Evolutionary conservation across 2,329 filamentous ascomycete species (phyloP).

Genomic region (Monascus ruber): DNA sequence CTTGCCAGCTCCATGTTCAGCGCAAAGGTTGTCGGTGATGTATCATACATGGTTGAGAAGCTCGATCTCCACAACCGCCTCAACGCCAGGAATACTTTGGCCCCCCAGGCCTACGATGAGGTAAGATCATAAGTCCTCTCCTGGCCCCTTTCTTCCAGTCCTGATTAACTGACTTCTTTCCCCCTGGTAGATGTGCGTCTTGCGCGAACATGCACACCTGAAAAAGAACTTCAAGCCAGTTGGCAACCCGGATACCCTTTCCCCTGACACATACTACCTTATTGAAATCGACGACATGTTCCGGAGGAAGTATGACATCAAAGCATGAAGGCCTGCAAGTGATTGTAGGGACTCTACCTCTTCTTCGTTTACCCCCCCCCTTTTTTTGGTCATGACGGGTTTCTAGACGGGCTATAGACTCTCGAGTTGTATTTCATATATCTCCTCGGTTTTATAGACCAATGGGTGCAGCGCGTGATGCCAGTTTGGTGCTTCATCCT

Average conservation of each 20-base stretch:
- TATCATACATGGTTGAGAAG: conserved; percentile 54
- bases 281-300: conserved; percentile 76
- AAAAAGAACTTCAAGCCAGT: conserved; percentile 66
- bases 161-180: conserved; percentile 17
- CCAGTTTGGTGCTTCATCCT: too few species aligned
- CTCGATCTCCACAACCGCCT: conserved; percentile 61
- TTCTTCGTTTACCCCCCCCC: conserved; percentile 10
- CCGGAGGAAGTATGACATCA: conserved; percentile 65
- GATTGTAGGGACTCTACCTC: background rate
- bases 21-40: conserved; percentile 53
- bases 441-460: too few species aligned
- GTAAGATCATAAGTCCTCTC: conserved; percentile 38
- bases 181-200: conserved; percentile 54
- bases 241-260: conserved; percentile 56
- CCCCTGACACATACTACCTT: conserved; percentile 63
- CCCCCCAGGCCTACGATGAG: conserved; percentile 62
- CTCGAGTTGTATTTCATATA: too few species aligned
- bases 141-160: background rate
- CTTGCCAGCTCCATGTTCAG: conserved; percentile 66
- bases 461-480: too few species aligned
- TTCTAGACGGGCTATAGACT: too few species aligned
- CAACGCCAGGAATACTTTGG: conserved; percentile 51
- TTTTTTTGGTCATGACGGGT: conserved; percentile 1
- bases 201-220: conserved; percentile 73
- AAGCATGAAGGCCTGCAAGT: conserved; percentile 45